Evolutionary conservation across 2,329 filamentous ascomycete species (phyloP), one percentile per base, ranked within the genome.

Genomic region (Neodidymelliopsis sp.): DNA sequence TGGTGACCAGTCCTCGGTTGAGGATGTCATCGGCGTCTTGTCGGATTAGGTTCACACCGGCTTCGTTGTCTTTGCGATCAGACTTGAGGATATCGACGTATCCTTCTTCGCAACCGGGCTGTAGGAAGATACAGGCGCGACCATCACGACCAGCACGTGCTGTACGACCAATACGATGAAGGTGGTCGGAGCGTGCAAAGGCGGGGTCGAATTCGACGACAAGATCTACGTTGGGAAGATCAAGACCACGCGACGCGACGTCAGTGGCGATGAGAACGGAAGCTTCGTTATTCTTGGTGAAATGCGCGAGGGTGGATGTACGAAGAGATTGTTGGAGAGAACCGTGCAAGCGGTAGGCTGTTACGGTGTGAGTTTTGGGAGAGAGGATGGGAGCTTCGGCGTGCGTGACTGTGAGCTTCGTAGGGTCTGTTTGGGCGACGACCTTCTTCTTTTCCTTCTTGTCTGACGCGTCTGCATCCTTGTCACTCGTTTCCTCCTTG

Each of bases 181-280:
- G 82, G 71, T 99, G 94, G 71, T 99, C 94, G 53, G 92, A 89
- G 18, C 91, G 86, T 68, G 89, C 91, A 74, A 97, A 97, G 2
- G 94, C 90, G 0, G 94, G 92, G 68, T 99, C 94, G 69, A 96
- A 97, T 72, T 99, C 94, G 47, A 99, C 84, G 38, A 99, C 91
- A 15, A 97, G 81, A 70, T 99, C 94, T 40, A 99, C 90, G 39
- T 94, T 93, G 1, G 93, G 93, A 12, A 99, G 84, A 78, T 99
- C 94, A 30, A 99, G 85, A 77, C 94, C 94, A 67, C 94, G 90
- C 15, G 94, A 94, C 10, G 94, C 91, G 39, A 99, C 94, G 67
- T 99, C 94, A 1, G 94, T 99, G 61, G 92, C 96, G 57, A 99
- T 84, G 12, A 99, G 82, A 3, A 99, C 84, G 0, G 89, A 87